Base-by-base conservation (phyloP, 441 rosid species). In the Arabidopsis hybrid region DNA sequence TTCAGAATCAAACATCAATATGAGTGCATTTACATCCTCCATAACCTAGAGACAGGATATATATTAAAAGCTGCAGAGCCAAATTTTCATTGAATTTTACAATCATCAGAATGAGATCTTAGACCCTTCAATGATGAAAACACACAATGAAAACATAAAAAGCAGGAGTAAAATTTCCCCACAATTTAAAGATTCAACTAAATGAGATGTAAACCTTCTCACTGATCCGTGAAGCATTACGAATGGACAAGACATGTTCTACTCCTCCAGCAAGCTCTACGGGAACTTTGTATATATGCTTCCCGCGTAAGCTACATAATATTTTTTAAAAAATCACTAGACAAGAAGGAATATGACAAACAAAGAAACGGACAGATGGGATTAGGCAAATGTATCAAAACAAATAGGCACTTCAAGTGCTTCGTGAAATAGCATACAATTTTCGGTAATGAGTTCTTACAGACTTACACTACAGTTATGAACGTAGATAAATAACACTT, bases 21-120 rank as follows among this genome's bases (percentile, higher is more conserved):
- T 86, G 64, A 93, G 61, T 51, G 97, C 92, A 84, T 81, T 93
- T 55, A 67, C 89, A 85, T 93, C 97, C 84, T 96, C 98, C 73
- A 96, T 79, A 61, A 92, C 89, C 99, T 96, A 61, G 38, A 83
- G 32, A 64, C 43, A 67, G 72, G 65, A 6, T 69, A 26, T 35
- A 39, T 60, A 16, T 16, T 79, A 17, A 45, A 74, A 72, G 17
- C 16, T 47, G 36, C 62, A 61, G 58, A 40, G 56, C 46, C 16
- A 71, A 42, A 71, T 14, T 58, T 58, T 65, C 31, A 43, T 5
- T 16, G 42, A 51, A 56, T 18, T 17, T 42, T 29, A 53, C 9
- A 46, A 61, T 52, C 26, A 66, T 60, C 39, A 52, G 31, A 53
- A 38, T 36, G 60, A 60, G 70, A 65, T 59, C 52, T 46, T 67